These are phyloP conservation scores for Kodamaea lidongshanica DNA, from an alignment of 805 yeast genomes.

Conservation along the genomic window DNA sequence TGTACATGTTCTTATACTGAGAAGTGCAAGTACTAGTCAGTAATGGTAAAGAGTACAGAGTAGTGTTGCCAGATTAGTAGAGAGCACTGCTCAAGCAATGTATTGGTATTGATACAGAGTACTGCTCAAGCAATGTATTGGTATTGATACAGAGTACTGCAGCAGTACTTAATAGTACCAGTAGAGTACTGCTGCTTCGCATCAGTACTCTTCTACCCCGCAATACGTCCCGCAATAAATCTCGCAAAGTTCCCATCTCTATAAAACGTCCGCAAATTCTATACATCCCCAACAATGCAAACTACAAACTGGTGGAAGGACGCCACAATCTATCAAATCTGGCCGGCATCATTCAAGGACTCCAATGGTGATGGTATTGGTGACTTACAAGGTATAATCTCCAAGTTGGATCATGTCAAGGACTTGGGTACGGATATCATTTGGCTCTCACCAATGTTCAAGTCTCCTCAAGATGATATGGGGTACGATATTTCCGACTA, in stretches of 20 bases:
- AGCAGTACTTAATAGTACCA: not conserved
- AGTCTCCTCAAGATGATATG: conserved; percentile 56
- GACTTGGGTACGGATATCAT: conserved; percentile 46
- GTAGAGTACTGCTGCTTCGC: not conserved
- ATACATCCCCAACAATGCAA: conserved; percentile 1
- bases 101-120: no score
- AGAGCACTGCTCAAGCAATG: no score
- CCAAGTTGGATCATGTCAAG: conserved; percentile 46
- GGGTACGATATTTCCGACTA: conserved; percentile 56
- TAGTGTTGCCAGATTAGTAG: no score
- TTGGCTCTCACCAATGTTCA: conserved; percentile 55
- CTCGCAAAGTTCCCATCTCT: no score
- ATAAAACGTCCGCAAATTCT: no score
- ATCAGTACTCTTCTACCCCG: not conserved
- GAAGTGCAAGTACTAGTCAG: no score
- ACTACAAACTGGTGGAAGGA: conserved; percentile 48
- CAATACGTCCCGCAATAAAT: no score
- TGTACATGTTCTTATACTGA: no score
- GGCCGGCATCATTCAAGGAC: conserved; percentile 57
- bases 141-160: not conserved
- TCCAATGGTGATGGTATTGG: conserved; percentile 56
- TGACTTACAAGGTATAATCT: conserved; percentile 50
- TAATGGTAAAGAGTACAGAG: no score
- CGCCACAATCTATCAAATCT: conserved; percentile 50
- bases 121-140: not conserved